Conservation (phyloP, 116 monocot species). For the Trichopus zeylanicus region DNA sequence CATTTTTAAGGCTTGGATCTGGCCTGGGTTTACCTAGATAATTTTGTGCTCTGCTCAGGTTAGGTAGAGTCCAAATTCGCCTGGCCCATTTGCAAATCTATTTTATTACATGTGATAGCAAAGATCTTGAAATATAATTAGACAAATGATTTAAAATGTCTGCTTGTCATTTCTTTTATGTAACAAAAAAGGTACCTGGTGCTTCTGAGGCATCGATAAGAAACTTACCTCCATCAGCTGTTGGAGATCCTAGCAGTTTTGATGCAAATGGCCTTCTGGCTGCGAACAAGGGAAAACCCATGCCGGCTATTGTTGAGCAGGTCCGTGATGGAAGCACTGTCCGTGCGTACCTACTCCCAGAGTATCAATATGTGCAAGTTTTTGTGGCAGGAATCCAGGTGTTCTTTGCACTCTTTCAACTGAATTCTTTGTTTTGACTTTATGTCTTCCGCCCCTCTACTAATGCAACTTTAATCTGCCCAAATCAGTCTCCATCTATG, state of each 20-base stretch:
- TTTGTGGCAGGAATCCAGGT: slow-evolving; percentile 97
- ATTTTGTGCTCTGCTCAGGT: too few species aligned
- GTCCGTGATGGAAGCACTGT: slow-evolving; percentile 95
- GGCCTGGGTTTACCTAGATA: too few species aligned
- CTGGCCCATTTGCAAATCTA: too few species aligned
- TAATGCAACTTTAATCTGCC: not conserved
- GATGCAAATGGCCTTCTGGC: slow-evolving; percentile 71
- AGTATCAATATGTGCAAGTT: slow-evolving; percentile 95
- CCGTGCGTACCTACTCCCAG: slow-evolving; percentile 79
- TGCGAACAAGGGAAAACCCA: slow-evolving; percentile 79
- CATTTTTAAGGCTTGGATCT: too few species aligned
- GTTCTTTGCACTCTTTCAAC: not conserved
- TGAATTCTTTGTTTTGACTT: not conserved
- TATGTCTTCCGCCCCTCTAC: not conserved
- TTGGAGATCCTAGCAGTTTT: slow-evolving; percentile 79
- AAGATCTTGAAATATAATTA: too few species aligned
- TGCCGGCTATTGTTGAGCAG: slow-evolving; percentile 95
- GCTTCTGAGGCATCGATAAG: slow-evolving; percentile 71
- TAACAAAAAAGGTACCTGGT: slow-evolving; percentile 49
- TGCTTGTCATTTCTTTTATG: not conserved
- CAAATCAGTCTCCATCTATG: slow-evolving; percentile 79
- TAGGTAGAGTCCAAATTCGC: too few species aligned
- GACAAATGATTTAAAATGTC: too few species aligned
- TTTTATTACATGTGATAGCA: too few species aligned
- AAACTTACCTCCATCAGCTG: slow-evolving; percentile 86